These are phyloP conservation scores for Lecanicillium sp. DNA, from an alignment of 2,329 filamentous ascomycete genomes.

Conservation along the genomic window DNA sequence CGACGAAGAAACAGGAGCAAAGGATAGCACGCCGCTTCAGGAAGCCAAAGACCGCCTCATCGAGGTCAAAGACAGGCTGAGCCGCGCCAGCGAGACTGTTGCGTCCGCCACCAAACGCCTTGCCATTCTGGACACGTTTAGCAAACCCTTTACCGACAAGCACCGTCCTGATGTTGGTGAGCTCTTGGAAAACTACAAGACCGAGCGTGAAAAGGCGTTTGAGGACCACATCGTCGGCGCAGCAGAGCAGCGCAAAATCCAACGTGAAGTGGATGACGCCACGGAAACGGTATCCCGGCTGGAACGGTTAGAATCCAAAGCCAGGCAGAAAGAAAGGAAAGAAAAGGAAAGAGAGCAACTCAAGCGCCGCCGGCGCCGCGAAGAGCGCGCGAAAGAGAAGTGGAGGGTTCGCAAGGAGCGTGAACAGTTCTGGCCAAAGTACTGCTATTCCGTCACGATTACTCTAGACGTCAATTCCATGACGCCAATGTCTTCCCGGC, in stretches of 20 bases:
- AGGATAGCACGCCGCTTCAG: constrained; percentile 14
- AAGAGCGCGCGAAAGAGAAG: constrained; percentile 34
- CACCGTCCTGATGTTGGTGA: constrained; percentile 25
- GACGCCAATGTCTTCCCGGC: constrained; percentile 32
- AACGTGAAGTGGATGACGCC: constrained; percentile 21
- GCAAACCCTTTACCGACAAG: constrained; percentile 27
- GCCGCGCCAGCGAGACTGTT: constrained; percentile 12
- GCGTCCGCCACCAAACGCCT: constrained; percentile 26
- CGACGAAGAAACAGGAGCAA: constrained; percentile 15
- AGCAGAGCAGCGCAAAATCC: constrained; percentile 22
- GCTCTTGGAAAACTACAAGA: constrained; percentile 31
- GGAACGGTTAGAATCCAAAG: constrained; percentile 10
- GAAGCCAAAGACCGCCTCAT: constrained; percentile 22
- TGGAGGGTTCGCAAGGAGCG: constrained; percentile 33
- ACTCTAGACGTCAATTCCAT: constrained; percentile 36
- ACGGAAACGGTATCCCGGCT: constrained; percentile 13
- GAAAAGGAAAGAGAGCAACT: constrained; percentile 26
- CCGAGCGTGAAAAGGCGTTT: constrained; percentile 34
- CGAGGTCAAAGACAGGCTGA: constrained; percentile 17
- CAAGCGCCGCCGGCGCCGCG: constrained; percentile 25
- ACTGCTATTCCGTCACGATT: constrained; percentile 39
- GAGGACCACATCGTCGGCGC: constrained; percentile 29
- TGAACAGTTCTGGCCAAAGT: constrained; percentile 39
- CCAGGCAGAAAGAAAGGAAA: constrained; percentile 24
- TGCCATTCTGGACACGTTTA: constrained; percentile 32